phyloP scores from a whole-genome alignment of 2,329 filamentous ascomycete genomes.

The Phaeosphaeria sp. region DNA sequence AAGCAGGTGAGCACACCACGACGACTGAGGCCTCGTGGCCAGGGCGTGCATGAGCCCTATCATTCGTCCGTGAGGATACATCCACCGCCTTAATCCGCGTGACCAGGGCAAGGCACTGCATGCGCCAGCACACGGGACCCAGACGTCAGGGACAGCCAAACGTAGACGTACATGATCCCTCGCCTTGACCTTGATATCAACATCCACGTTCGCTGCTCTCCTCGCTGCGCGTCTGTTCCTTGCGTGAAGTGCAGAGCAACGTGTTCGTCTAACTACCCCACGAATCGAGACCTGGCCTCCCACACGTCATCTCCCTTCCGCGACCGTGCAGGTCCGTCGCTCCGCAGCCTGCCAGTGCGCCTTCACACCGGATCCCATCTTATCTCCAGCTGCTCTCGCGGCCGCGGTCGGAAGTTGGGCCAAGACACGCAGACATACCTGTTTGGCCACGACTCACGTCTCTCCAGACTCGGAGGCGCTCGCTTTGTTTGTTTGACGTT shows the following conservation, averaged over 20 bases:
- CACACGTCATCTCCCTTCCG: constrained; percentile 25
- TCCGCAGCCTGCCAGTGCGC: constrained; percentile 21
- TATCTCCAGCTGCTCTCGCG: constrained; percentile 23
- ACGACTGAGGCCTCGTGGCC: constrained; percentile 28
- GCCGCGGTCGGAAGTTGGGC: constrained; percentile 10
- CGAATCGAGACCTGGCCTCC: constrained; percentile 17
- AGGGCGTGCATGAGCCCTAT: constrained; percentile 26
- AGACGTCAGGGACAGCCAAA: constrained; percentile 11
- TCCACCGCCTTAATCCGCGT: constrained; percentile 36
- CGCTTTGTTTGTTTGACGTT: constrained; percentile 5
- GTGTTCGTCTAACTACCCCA: constrained; percentile 10
- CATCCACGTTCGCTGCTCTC: background rate
- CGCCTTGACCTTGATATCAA: constrained; percentile 13
- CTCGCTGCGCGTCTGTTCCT: constrained; percentile 4
- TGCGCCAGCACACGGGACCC: constrained; percentile 34
- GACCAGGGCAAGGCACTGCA: constrained; percentile 21
- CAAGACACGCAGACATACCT: background rate
- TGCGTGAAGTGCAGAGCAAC: constrained; percentile 3
- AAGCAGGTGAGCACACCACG: constrained; percentile 33
- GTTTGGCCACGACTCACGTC: background rate
- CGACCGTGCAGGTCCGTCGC: constrained; percentile 21
- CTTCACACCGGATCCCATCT: constrained; percentile 6
- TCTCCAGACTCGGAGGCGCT: background rate
- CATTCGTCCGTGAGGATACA: constrained; percentile 33
- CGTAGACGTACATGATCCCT: constrained; percentile 19